Evolutionary conservation across 1,284 basidiomycete species (phyloP), one percentile per base, ranked within the genome.

Genomic region (Marasmius fiardii): DNA sequence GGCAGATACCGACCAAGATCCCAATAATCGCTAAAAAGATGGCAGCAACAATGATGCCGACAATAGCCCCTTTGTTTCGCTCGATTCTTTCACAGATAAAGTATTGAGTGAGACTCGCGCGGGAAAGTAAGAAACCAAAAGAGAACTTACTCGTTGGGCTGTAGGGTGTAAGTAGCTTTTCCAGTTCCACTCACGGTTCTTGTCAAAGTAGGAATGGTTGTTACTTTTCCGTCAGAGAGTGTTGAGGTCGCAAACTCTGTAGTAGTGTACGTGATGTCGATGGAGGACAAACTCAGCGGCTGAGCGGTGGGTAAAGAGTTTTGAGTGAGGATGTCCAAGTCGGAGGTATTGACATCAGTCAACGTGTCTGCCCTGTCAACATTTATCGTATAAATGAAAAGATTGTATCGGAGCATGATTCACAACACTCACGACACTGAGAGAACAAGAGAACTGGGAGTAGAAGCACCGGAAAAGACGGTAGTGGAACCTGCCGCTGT

Each of bases 211-310:
- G 56, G 56, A 18, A 53, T 45, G 10, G 23, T 35, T 3, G 56
- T 57, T 8, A 51, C 18, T 12, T 51, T 31, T 4, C 56, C 56
- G 21, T 41, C 24, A 23, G 56, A 34, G 10, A 53, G 52, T 1
- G 56, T 57, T 3, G 48, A 44, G 16, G 56, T 57, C 0, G 26
- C 35, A 28, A 55, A 58, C 37, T 52, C 53, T 3, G 53, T 55
- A 4, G 57, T 54, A 23, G 55, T 12, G 16, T n/a, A 28, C 18
- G 47, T 31, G n/a, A n/a, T 26, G 28, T 23, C 18, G 11, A 31
- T 26, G 3, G 47, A 49, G 8, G 47, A n/a, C 14, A 20, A 12
- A 16, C 6, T 31, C 12, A 49, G 23, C 5, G 12, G 26, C n/a
- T 49, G 24, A 16, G 47, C 23, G 21, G 8, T 16, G 10, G 10